Conservation (phyloP, 164 flowering plant genomes). For the Cinnamomum chago region DNA sequence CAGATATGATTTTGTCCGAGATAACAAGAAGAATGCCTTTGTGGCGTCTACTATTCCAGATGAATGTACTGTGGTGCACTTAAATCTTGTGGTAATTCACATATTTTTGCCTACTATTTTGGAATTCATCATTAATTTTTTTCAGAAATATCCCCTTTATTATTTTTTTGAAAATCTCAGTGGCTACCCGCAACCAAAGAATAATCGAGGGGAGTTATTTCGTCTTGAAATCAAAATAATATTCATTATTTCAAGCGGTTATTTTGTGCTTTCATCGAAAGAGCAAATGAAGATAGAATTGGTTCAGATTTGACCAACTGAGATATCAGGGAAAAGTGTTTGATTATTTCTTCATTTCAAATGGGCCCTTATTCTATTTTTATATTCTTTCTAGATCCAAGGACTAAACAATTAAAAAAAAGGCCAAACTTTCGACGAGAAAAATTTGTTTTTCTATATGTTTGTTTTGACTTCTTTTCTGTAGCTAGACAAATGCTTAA, state of each 20-base stretch:
- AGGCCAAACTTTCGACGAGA: not conserved
- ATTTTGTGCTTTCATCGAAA: too few relatives aligned
- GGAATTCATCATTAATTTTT: not conserved
- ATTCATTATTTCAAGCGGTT: too few relatives aligned
- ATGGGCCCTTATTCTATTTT: too few relatives aligned
- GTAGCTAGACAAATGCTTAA: too few relatives aligned
- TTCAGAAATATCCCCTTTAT: not conserved
- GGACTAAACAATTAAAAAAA: not conserved
- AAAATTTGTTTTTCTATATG: too few relatives aligned
- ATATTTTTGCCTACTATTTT: not conserved
- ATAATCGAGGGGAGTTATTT: not conserved
- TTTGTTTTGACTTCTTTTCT: too few relatives aligned
- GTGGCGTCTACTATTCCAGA: slow-evolving; percentile 43
- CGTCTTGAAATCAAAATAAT: too few relatives aligned
- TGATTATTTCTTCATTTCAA: too few relatives aligned
- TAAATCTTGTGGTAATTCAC: slow-evolving; percentile 79
- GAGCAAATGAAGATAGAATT: too few relatives aligned
- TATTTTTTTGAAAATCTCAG: not conserved
- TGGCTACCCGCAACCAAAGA: not conserved
- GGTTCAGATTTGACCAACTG: too few relatives aligned
- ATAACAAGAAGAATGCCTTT: slow-evolving; percentile 29
- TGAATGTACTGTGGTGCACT: slow-evolving; percentile 66
- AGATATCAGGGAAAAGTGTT: too few relatives aligned
- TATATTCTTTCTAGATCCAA: too few relatives aligned
- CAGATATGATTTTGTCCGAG: slow-evolving; percentile 63